Percentiles rank a stretch among this genome's conserved stretches.
phyloP scores from a whole-genome alignment of 345 rosid species.

The Mallotus nudiflorus region DNA sequence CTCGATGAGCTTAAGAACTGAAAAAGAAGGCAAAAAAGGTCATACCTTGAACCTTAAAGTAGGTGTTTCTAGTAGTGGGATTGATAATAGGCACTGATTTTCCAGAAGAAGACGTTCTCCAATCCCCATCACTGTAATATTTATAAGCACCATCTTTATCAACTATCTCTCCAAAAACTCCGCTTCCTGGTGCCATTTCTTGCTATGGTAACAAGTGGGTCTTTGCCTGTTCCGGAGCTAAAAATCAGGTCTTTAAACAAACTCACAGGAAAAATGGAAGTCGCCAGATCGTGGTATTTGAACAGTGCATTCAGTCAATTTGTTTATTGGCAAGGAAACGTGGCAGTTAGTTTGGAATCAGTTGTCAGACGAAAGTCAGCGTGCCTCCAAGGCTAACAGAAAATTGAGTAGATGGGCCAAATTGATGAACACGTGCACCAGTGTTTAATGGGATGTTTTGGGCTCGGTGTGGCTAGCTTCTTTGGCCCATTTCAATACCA shows the following conservation, averaged over 20 bases:
- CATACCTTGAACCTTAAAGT: conserved; percentile 89
- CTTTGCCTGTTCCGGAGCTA: background rate
- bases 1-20: background rate
- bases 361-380: too few relatives aligned
- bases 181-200: conserved; percentile 81
- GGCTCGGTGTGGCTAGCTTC: too few relatives aligned
- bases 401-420: too few relatives aligned
- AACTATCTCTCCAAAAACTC: conserved; percentile 62
- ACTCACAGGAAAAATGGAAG: background rate
- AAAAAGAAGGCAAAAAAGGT: background rate
- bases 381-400: too few relatives aligned
- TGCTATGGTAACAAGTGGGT: background rate
- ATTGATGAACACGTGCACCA: too few relatives aligned
- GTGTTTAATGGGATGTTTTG: too few relatives aligned
- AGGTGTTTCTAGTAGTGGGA: conserved; percentile 76
- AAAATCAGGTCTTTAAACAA: background rate
- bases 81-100: conserved; percentile 76
- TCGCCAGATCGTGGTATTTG: background rate
- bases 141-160: conserved; percentile 69
- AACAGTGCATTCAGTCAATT: too few relatives aligned
- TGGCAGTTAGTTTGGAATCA: too few relatives aligned
- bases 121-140: conserved; percentile 76
- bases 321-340: too few relatives aligned
- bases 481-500: too few relatives aligned
- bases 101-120: conserved; percentile 81